phyloP scores from a whole-genome alignment of 164 flowering plant genomes.

The Aristolochia fimbriata region DNA sequence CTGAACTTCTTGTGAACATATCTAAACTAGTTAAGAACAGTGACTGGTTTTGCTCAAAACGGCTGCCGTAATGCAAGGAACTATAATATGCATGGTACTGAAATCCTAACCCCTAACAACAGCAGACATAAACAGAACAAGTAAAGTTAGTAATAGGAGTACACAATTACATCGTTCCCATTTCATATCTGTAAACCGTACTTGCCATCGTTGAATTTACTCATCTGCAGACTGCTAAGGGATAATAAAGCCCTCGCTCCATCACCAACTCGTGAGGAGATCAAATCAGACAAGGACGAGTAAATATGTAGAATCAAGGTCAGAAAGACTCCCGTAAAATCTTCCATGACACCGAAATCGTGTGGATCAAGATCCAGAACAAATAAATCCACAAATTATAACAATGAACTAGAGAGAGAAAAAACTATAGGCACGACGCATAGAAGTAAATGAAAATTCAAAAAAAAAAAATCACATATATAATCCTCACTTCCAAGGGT shows the following conservation, averaged over 20 bases:
- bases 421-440: background rate
- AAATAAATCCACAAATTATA: too few species aligned
- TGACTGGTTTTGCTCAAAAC: background rate
- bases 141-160: background rate
- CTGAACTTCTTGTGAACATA: constrained; percentile 86
- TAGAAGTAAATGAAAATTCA: background rate
- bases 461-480: background rate
- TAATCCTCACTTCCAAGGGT: background rate
- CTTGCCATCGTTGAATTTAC: background rate
- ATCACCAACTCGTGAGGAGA: too few species aligned
- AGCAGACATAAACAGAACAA: background rate
- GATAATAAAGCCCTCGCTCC: too few species aligned
- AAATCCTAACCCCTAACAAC: background rate
- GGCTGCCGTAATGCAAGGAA: background rate
- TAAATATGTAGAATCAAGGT: too few species aligned
- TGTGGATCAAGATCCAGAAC: too few species aligned
- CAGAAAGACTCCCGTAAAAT: too few species aligned
- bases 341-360: too few species aligned
- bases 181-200: background rate
- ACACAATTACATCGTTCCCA: background rate
- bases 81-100: background rate
- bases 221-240: too few species aligned
- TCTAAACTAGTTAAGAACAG: constrained; percentile 32
- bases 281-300: too few species aligned
- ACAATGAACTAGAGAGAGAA: background rate